Percentiles rank a stretch among this genome's conserved stretches.
Conservation (phyloP, 768 basidiomycete genomes). For the Boletus edulis region DNA sequence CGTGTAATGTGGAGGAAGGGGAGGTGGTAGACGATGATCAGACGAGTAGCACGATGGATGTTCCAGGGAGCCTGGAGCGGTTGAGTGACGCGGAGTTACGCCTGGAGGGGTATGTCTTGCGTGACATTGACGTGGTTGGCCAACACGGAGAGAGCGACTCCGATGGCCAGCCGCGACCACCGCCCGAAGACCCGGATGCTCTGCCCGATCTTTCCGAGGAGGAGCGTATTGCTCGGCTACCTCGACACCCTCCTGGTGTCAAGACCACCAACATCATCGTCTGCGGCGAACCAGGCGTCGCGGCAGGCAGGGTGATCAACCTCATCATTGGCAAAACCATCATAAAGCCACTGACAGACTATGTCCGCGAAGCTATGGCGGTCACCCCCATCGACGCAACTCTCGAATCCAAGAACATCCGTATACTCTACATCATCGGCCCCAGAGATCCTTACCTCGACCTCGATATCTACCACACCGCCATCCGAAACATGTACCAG, state of each 20-base stretch:
- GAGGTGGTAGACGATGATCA: not conserved
- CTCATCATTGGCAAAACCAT: conserved; percentile 17
- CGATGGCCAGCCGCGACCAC: not conserved
- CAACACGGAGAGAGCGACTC: not conserved
- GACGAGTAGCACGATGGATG: not conserved
- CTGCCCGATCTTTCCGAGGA: conserved; percentile 12
- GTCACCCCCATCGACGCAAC: conserved; percentile 23
- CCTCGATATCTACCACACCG: conserved; percentile 12
- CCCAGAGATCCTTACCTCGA: conserved; percentile 30
- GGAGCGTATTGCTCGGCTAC: conserved; percentile 17
- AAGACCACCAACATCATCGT: conserved; percentile 38
- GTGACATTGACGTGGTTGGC: conserved; percentile 8
- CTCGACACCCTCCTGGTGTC: conserved; percentile 15
- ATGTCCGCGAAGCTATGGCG: conserved; percentile 33
- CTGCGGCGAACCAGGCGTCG: conserved; percentile 42
- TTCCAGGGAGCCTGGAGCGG: conserved; percentile 22
- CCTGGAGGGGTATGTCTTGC: conserved; percentile 12
- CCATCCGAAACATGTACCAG: conserved; percentile 23
- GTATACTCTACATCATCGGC: conserved; percentile 31
- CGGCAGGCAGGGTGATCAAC: conserved; percentile 26
- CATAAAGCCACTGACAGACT: conserved; percentile 22
- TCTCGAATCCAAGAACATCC: conserved; percentile 19
- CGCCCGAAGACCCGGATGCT: conserved; percentile 1
- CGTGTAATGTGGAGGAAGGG: not conserved
- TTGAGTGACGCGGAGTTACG: conserved; percentile 10